These are phyloP conservation scores for Hyphodiscus sp. DNA, from an alignment of 2,329 filamentous ascomycete genomes.

Conservation along the genomic window DNA sequence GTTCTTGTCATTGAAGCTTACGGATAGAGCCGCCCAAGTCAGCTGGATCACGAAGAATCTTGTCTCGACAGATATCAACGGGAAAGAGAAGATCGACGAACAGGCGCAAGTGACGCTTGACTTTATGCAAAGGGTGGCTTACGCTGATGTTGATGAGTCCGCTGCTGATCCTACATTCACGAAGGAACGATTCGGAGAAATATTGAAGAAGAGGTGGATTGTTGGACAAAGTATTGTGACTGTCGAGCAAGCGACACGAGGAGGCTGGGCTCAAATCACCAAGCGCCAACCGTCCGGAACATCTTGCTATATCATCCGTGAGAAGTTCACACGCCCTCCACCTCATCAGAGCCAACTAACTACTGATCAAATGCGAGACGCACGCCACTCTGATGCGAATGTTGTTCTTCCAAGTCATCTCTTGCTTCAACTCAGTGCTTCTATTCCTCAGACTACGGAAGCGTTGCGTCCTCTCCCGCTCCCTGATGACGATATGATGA, in stretches of 20 bases:
- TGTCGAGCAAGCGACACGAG: slow-evolving; percentile 61
- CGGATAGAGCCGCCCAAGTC: slow-evolving; percentile 77
- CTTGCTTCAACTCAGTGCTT: slow-evolving; percentile 61
- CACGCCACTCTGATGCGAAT: slow-evolving; percentile 46
- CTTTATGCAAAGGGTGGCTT: slow-evolving; percentile 86
- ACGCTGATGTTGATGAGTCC: slow-evolving; percentile 77
- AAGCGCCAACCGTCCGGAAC: slow-evolving; percentile 66
- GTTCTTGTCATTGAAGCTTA: slow-evolving; percentile 85
- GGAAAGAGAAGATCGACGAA: slow-evolving; percentile 74
- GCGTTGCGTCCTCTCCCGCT: slow-evolving; percentile 65
- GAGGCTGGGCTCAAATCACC: slow-evolving; percentile 64
- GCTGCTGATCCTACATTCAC: slow-evolving; percentile 60
- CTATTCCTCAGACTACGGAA: slow-evolving; percentile 51
- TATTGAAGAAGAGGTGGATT: slow-evolving; percentile 63
- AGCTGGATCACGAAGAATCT: slow-evolving; percentile 86
- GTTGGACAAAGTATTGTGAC: slow-evolving; percentile 69
- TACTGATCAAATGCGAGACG: slow-evolving; percentile 43
- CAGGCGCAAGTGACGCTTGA: slow-evolving; percentile 91
- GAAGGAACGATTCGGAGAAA: slow-evolving; percentile 56
- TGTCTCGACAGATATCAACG: slow-evolving; percentile 67
- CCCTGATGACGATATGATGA: slow-evolving; percentile 48
- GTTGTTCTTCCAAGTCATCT: slow-evolving; percentile 68
- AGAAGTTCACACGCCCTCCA: slow-evolving; percentile 53
- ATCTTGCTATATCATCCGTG: slow-evolving; percentile 45
- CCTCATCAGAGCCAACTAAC: slow-evolving; percentile 46